These are phyloP conservation scores for Fusarium neocosmosporiellum DNA, from an alignment of 2,329 filamentous ascomycete species.

Conservation along the genomic window DNA sequence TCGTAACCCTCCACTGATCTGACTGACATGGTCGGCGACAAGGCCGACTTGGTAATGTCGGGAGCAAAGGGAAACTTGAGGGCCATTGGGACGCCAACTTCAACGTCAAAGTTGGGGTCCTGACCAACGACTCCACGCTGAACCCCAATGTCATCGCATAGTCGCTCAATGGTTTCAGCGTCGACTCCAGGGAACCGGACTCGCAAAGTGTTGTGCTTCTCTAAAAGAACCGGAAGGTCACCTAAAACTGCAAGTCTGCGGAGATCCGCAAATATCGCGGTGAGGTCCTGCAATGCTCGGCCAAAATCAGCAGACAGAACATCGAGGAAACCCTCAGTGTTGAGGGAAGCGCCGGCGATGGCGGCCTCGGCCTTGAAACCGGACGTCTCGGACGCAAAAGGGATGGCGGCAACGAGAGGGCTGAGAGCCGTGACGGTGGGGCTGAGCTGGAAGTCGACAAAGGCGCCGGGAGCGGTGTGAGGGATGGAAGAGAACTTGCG, in stretches of 20 bases:
- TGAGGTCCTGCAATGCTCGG: conserved; percentile 84
- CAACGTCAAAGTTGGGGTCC: conserved; percentile 77
- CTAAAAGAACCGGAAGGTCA: conserved; percentile 83
- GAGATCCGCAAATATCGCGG: conserved; percentile 82
- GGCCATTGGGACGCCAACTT: conserved; percentile 76
- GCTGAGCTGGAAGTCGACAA: conserved; percentile 87
- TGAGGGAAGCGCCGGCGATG: conserved; percentile 70
- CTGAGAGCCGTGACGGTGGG: conserved; percentile 91
- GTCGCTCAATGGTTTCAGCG: conserved; percentile 79
- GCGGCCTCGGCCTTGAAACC: conserved; percentile 54
- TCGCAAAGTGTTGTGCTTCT: conserved; percentile 74
- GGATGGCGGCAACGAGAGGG: conserved; percentile 70
- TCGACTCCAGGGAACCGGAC: conserved; percentile 95
- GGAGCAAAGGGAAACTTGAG: conserved; percentile 90
- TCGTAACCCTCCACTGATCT: conserved; percentile 58
- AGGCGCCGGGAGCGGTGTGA: conserved; percentile 75
- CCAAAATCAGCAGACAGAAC: conserved; percentile 89
- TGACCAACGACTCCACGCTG: conserved; percentile 82
- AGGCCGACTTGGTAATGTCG: conserved; percentile 51
- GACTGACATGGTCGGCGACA: conserved; percentile 61
- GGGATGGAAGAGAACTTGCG: conserved; percentile 72
- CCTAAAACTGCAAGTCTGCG: conserved; percentile 81
- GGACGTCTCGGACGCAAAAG: conserved; percentile 57
- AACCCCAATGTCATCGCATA: conserved; percentile 90
- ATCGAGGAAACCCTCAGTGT: conserved; percentile 86